Evolutionary conservation across 2,329 filamentous ascomycete genomes (phyloP), one percentile per base, ranked within the genome.

Genomic region (Aspergillus melleus): DNA sequence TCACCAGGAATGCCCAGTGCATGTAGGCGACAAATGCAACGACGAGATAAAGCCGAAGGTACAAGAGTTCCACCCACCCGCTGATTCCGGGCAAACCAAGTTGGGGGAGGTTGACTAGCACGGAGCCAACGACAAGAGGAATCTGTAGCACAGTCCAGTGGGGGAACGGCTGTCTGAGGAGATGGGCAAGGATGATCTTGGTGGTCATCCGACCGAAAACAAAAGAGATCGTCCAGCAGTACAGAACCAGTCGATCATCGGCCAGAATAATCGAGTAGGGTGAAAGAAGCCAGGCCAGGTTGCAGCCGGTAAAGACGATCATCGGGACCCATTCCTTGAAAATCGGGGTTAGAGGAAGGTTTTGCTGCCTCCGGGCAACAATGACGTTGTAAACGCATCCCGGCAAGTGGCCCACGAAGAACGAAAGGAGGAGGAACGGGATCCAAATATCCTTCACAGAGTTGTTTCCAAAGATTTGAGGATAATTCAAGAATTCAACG

Each of bases 191-290:
- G 72, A 99, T 99, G 77, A 98, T 98, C 82, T 98, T 99, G 44
- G 95, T 99, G 0, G 95, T 98, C 89, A 99, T 92, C 67, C 95
- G 90, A 39, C 95, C 95, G 76, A 99, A 98, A 60, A 97, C 95
- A 70, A 98, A 93, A n/a, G 91, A 90, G 83, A 98, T 90, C 61
- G 91, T 96, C 61, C 96, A 79, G 80, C 93, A 97, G 77, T 96
- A 96, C 51, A 98, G 85, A 11, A 96, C 88, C 1, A 99, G 85
- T 71, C 95, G 90, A 79, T 98, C 97, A 61, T 96, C 88, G 39
- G 80, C 78, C 72, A 96, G 84, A 42, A 99, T 79, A 11, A 86
- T 88, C 60, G 93, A 96, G 80, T 96, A 86, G 0, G 94, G 93
- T 16, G 91, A 96, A 74, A 90, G 95, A 3, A 98, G 81, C 95